Evolutionary conservation across 2,329 filamentous ascomycete species (phyloP), one percentile per base, ranked within the genome.

Genomic region (Colletotrichum cereale): DNA sequence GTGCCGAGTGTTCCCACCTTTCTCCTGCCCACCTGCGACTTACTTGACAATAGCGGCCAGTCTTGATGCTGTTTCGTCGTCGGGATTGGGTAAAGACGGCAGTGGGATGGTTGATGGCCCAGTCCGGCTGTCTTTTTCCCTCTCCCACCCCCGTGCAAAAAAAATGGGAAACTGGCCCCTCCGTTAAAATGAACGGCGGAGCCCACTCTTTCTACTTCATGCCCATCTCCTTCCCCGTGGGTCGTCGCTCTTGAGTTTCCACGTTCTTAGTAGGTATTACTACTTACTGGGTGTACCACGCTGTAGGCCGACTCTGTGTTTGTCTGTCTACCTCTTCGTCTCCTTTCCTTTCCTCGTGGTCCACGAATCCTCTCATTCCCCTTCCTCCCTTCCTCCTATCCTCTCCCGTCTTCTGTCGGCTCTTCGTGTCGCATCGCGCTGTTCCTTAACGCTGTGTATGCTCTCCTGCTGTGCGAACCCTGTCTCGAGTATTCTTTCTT

Each of bases 151-250:
- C 31, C 44, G 16, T 40, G 14, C 31, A 6, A 10, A 52, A 52
- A 62, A 62, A 62, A 40, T 52, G 67, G 50, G 34, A 57, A 63
- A 58, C 50, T 52, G 64, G 63, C 29, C 67, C 42, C 53, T 71
- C 60, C 60, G 69, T 72, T 72, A 60, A 69, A 72, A 72, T 69
- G 58, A 72, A 72, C 38, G 44, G 65, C 65, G 58, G 65, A 64
- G 58, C 65, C 69, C 69, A 42, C 64, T 16, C 24, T 50, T 26
- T 18, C 24, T 11, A 26, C 42, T 11, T 38, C 26, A 14, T 26
- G 52, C 52, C 7, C 31, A 36, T 24, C 52, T 38, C 52, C 21
- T 31, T 57, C 24, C 42, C 66, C 60, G 60, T 62, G 31, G 44
- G 44, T 26, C 60, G 44, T 26, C 60, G 60, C 44, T 63, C 24